A percentile compares a stretch with the other conserved stretches of the same genome.
Evolutionary conservation across 768 basidiomycete genomes (phyloP).

Genomic region (Mycena rebaudengoi): DNA sequence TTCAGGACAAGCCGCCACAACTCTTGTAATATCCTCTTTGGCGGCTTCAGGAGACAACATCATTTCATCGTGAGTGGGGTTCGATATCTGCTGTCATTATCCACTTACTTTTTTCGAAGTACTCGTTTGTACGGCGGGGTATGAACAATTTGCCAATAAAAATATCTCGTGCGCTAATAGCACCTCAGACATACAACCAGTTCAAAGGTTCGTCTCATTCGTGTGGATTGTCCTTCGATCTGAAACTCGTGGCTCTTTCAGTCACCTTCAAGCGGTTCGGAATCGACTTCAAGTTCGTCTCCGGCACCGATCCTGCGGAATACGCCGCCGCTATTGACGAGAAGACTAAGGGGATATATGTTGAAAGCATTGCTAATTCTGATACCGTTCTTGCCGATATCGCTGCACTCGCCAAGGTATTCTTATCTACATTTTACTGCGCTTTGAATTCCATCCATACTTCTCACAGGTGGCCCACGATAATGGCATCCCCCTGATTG

Average conservation of each 20-base stretch:
- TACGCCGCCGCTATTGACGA: constrained; percentile 65
- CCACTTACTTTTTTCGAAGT: constrained; percentile 34
- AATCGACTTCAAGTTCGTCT: constrained; percentile 63
- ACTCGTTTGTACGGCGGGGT: constrained; percentile 70
- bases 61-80: constrained; percentile 56
- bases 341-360: constrained; percentile 65
- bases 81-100: background rate
- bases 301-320: constrained; percentile 51
- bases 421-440: background rate
- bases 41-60: constrained; percentile 70
- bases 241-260: too few relatives aligned
- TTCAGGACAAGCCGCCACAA: constrained; percentile 71
- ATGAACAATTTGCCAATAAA: background rate
- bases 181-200: constrained; percentile 65
- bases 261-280: constrained; percentile 65
- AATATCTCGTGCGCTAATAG: constrained; percentile 1
- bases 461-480: constrained; percentile 62
- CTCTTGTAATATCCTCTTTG: constrained; percentile 63
- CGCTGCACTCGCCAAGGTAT: constrained; percentile 62
- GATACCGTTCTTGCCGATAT: constrained; percentile 65
- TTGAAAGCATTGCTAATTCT: constrained; percentile 72
- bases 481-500: constrained; percentile 67
- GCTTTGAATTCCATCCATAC: background rate
- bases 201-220: constrained; percentile 67
- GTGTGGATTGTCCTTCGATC: too few relatives aligned